Evolutionary conservation across 805 yeast species (phyloP), one percentile per base, ranked within the genome.

Genomic region (Metschnikowia colocasiae): DNA sequence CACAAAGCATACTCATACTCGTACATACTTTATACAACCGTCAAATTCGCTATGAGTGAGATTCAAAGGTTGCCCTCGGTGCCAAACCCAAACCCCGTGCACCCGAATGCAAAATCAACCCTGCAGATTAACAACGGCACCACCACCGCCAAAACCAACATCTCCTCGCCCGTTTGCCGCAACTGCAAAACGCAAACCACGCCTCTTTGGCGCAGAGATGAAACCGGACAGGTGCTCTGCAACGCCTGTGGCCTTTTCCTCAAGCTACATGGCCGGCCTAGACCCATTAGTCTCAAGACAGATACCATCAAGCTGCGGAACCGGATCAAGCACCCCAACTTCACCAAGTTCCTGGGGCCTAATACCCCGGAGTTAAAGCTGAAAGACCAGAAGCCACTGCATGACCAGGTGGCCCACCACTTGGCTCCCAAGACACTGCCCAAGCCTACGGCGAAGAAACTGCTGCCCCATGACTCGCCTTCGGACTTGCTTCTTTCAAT

Each of bases 231-330:
- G 58, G 95, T 91, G 29, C 75, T 91, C 40, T 91, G 98, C 65
- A 91, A 91, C 69, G 98, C 98, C 0, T 92, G 99, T 71, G 99
- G 98, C 0, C 71, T 92, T 50, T 92, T 92, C 58, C 76, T 87
- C 59, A 91, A 91, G 67, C 76, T 91, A 35, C 98, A 91, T 62
- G 96, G 97, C 20, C 79, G 95, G 45, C 88, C 96, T 32, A 76
- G 98, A 59, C 97, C 98, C 5, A 90, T 90, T 46, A 82, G 90
- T 20, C 73, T 91, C 59, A 91, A 91, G 64, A 88, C 97, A 9
- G 96, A 91, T 68, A 90, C 91, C 25, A 91, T 91, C 64, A 89
- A 90, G 68, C 83, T 94, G 36, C 78, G 98, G 62, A 91, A 91
- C 63, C 78, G 98, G 59, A 85, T 86, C 59, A 83, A 84, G 59